These are phyloP conservation scores for Apiospora kogelbergensis DNA, from an alignment of 2,329 filamentous ascomycete genomes.

Conservation along the genomic window DNA sequence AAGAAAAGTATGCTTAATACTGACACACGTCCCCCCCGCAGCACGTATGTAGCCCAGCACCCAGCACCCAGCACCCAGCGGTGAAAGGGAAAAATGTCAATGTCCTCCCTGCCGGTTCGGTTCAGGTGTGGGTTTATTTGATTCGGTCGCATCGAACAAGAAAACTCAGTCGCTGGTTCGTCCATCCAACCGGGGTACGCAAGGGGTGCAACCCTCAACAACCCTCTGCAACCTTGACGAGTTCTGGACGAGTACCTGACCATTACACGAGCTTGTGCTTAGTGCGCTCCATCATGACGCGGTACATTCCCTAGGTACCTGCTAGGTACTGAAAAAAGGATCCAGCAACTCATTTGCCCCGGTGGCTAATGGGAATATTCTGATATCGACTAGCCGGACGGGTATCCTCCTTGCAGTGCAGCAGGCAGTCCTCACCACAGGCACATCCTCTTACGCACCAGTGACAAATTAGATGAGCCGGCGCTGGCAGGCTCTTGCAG, in stretches of 20 bases:
- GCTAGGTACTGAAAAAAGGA: not conserved
- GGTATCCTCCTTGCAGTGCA: no score
- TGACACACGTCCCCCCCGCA: not conserved
- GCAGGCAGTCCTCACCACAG: no score
- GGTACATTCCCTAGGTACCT: not conserved
- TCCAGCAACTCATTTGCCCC: not conserved
- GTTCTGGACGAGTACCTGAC: not conserved
- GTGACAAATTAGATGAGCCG: not conserved
- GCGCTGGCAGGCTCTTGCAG: not conserved
- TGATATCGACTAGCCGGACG: not conserved
- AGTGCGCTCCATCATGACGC: not conserved
- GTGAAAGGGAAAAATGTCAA: not conserved
- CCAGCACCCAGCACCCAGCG: not conserved
- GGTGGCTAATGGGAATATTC: not conserved
- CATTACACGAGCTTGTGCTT: not conserved
- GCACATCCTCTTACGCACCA: not conserved
- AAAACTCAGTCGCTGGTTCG: not conserved
- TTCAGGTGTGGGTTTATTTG: not conserved
- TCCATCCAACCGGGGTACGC: not conserved
- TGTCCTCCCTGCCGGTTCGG: not conserved
- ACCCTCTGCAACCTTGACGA: not conserved
- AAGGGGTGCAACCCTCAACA: not conserved
- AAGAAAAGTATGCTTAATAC: not conserved
- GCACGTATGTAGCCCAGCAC: no score
- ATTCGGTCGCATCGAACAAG: not conserved